Base-by-base conservation (phyloP, 2,329 filamentous ascomycete species). In the Huntiella savannae region DNA sequence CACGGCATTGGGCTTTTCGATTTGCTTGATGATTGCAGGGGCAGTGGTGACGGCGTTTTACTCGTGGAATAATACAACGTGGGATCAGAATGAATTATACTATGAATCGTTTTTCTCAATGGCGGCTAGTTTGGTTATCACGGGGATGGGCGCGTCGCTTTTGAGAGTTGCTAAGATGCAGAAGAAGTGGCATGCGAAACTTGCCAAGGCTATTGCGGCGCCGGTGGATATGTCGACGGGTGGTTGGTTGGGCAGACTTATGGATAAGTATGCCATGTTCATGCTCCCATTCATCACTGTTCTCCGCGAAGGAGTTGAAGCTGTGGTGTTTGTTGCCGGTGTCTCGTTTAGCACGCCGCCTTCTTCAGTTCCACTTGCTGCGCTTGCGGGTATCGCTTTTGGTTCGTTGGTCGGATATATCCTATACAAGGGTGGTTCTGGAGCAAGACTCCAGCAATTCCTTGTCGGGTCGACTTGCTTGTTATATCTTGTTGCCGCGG, bases 221-320 rank as follows among this genome's bases (percentile, higher is more conserved):
- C 64, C 68, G 8, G 52, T 66, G 49, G 59, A 58, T 36, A 64
- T 70, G 10, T 64, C 71, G 10, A 59, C 58, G 36, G 65, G 69
- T 12, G 65, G 71, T 11, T 63, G 65, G 55, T 43, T 86, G 51
- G 80, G 80, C 61, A 62, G 65, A 47, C 82, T 73, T 63, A 62
- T 68, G 15, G 79, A 87, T 59, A 85, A 82, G 59, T 91, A 93
- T 57, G 75, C 78, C 56, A 84, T 93, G 80, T 91, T 92, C 59
- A 61, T 83, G 40, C 65, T 93, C 46, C 86, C 86, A 1, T 92
- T 93, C 61, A 70, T 93, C 57, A 93, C 85, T 0, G 80, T 91
- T n/a, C 63, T 93, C 11, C 70, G 86, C 33, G 85, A 93, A 59
- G 86, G 85, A 2, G 72, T 93, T 28, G 86, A 94, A 59, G 83